These are phyloP conservation scores for Bruguiera hainesii DNA, from an alignment of 441 rosid genomes.

Conservation along the genomic window DNA sequence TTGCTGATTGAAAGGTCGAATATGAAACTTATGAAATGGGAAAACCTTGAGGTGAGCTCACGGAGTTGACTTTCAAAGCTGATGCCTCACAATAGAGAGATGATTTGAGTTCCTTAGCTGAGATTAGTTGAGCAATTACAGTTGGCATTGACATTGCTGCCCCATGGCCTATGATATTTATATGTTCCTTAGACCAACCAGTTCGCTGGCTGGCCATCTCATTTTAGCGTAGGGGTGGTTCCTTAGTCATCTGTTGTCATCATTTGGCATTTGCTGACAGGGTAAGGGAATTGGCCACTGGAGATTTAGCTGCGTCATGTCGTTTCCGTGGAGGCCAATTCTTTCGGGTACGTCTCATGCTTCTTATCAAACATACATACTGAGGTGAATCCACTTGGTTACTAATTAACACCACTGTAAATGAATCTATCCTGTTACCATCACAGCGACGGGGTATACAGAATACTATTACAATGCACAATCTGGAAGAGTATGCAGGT, in stretches of 20 bases:
- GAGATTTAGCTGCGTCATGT: constrained; percentile 85
- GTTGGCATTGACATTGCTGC: too few relatives aligned
- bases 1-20: constrained; percentile 67
- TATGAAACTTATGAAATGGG: constrained; percentile 94
- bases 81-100: not conserved
- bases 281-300: constrained; percentile 89
- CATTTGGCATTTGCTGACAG: constrained; percentile 34
- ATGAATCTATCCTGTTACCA: not conserved
- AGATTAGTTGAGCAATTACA: not conserved
- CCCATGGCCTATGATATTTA: too few relatives aligned
- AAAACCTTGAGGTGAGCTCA: constrained; percentile 60
- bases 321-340: constrained; percentile 96
- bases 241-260: not conserved
- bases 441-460: constrained; percentile 85
- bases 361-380: not conserved
- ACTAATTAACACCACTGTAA: not conserved
- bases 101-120: not conserved
- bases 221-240: not conserved
- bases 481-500: constrained; percentile 83
- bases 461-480: constrained; percentile 66
- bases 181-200: too few relatives aligned
- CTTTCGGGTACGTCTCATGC: constrained; percentile 58
- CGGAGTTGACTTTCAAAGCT: not conserved
- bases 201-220: not conserved
- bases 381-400: not conserved